Evolutionary conservation across 768 basidiomycete species (phyloP).

Genomic region (Auriscalpium orientale): DNA sequence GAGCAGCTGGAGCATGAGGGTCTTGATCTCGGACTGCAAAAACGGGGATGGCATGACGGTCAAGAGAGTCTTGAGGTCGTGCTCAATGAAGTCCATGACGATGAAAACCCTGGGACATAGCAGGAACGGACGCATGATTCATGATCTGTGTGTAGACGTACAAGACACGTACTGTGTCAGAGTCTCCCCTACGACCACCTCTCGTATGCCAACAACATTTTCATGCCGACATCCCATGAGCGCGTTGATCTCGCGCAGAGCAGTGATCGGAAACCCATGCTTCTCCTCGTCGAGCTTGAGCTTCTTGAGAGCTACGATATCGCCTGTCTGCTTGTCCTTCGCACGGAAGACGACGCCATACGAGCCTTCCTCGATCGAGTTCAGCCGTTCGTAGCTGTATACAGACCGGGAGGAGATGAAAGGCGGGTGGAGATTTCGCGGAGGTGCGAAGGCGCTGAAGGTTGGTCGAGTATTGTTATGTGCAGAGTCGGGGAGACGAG

Average conservation of each 20-base stretch:
- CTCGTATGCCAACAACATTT: constrained; percentile 94
- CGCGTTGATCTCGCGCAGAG: constrained; percentile 90
- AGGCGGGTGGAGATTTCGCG: constrained; percentile 67
- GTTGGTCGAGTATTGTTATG: constrained; percentile 15
- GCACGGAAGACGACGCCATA: constrained; percentile 98
- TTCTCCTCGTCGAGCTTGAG: constrained; percentile 98
- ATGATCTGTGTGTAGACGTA: constrained; percentile 2
- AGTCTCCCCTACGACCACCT: constrained; percentile 97
- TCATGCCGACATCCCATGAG: constrained; percentile 92
- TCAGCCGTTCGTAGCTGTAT: constrained; percentile 87
- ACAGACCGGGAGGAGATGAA: constrained; percentile 87
- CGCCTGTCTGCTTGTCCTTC: constrained; percentile 86
- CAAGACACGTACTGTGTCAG: constrained; percentile 85
- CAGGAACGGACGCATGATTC: not conserved
- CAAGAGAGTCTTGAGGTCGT: constrained; percentile 94
- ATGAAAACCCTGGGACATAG: constrained; percentile 83
- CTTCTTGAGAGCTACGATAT: constrained; percentile 95
- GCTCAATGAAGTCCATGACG: constrained; percentile 99
- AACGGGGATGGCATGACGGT: constrained; percentile 95
- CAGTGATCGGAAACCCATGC: constrained; percentile 97
- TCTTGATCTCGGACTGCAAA: constrained; percentile 97
- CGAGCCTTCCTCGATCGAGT: constrained; percentile 97
- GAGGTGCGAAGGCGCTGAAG: constrained; percentile 70
- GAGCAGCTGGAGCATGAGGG: constrained; percentile 85
- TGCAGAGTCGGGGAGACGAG: constrained; percentile 12